Evolutionary conservation across 768 basidiomycete genomes (phyloP).

Genomic region (Pisolithus microcarpus): DNA sequence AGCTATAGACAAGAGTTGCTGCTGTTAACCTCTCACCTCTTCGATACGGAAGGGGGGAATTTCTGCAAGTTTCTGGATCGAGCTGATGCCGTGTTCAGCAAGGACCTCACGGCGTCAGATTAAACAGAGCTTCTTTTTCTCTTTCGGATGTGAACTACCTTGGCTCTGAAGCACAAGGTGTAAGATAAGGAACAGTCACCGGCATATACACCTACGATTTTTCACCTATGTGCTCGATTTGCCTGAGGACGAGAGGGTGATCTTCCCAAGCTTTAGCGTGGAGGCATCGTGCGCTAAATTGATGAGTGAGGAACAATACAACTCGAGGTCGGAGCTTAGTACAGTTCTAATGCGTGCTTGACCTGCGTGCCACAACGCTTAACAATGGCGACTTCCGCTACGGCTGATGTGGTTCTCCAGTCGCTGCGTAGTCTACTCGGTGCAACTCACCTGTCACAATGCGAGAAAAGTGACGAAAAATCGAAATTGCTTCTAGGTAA

Average conservation of each 20-base stretch:
- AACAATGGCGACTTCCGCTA: constrained; percentile 69
- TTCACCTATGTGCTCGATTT: constrained; percentile 87
- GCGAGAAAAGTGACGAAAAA: constrained; percentile 72
- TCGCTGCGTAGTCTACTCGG: not conserved
- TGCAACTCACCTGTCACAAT: constrained; percentile 59
- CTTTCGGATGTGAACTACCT: constrained; percentile 10
- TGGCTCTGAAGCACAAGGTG: constrained; percentile 12
- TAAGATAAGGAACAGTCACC: not conserved
- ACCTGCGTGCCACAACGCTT: constrained; percentile 60
- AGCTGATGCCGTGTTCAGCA: constrained; percentile 63
- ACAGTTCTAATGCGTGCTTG: constrained; percentile 73
- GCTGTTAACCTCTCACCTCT: constrained; percentile 32
- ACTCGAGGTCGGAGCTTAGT: not conserved
- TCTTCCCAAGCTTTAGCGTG: constrained; percentile 91
- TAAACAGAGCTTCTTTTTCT: constrained; percentile 6
- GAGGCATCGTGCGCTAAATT: constrained; percentile 62
- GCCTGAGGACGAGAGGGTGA: constrained; percentile 72
- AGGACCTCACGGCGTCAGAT: constrained; percentile 45
- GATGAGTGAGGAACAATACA: not conserved
- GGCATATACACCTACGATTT: constrained; percentile 58
- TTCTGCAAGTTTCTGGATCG: constrained; percentile 48
- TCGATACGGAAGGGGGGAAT: constrained; percentile 60
- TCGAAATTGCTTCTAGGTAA: constrained; percentile 54
- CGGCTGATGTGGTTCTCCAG: constrained; percentile 39
- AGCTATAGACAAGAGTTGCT: not conserved